phyloP scores from a whole-genome alignment of 371 early-diverging fungal species.

The Apophysomyces variabilis region DNA sequence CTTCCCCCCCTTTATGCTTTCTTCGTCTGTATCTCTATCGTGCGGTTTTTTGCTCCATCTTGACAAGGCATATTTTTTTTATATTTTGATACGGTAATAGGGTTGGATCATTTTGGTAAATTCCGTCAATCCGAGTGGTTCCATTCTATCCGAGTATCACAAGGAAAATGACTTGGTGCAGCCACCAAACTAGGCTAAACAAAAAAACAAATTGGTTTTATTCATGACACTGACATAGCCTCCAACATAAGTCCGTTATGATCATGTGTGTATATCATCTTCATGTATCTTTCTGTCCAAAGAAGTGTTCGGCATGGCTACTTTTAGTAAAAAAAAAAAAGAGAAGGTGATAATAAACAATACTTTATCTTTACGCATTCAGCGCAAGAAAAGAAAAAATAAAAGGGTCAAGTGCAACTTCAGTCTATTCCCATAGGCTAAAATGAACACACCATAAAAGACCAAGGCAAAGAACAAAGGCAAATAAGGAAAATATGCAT shows the following conservation, averaged over 20 bases:
- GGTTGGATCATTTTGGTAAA: no score
- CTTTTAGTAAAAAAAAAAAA: not conserved
- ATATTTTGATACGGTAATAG: no score
- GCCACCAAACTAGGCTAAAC: not conserved
- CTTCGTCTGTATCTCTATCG: not conserved
- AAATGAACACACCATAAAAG: no score
- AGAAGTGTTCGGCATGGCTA: not conserved
- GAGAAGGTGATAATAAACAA: no score
- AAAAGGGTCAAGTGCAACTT: no score
- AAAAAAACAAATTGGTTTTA: not conserved
- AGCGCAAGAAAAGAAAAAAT: no score
- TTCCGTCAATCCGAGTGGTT: no score
- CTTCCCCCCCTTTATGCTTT: not conserved
- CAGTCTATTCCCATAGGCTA: no score
- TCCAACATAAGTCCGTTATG: not conserved
- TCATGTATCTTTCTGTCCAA: no score
- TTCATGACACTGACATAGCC: conserved; percentile 6
- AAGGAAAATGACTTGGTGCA: not conserved
- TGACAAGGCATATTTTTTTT: not conserved
- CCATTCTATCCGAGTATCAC: not conserved
- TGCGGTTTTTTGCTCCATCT: not conserved
- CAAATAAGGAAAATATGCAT: conserved; percentile 7
- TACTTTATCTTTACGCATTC: not conserved
- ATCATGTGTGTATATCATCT: not conserved
- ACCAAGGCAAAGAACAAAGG: not conserved